phyloP scores from a whole-genome alignment of 2,329 filamentous ascomycete species.

The Pezicula neosporulosa region DNA sequence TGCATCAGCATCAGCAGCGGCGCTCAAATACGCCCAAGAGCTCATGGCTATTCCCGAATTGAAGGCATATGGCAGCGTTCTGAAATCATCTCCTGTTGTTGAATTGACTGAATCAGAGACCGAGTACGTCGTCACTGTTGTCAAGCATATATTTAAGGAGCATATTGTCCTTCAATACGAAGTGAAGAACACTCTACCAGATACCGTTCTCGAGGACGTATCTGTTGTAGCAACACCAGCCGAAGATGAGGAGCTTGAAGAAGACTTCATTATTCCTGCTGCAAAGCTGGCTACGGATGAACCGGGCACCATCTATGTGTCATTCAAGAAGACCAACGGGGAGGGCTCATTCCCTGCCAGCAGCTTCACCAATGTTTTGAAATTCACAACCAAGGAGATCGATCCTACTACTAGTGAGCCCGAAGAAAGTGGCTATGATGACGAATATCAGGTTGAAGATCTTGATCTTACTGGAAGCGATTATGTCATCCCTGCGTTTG shows the following conservation, averaged over 20 bases:
- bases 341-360: conserved; percentile 74
- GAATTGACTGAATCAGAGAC: conserved; percentile 97
- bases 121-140: conserved; percentile 88
- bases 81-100: conserved; percentile 84
- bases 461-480: conserved; percentile 88
- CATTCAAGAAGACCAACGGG: conserved; percentile 80
- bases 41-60: conserved; percentile 87
- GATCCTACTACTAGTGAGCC: conserved; percentile 91
- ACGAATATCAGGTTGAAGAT: conserved; percentile 96
- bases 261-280: conserved; percentile 91
- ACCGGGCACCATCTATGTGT: conserved; percentile 91
- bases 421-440: conserved; percentile 89
- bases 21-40: conserved; percentile 86
- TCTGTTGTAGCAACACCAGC: conserved; percentile 76
- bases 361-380: conserved; percentile 87
- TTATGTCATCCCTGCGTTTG: conserved; percentile 90
- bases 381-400: conserved; percentile 97
- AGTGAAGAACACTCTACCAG: conserved; percentile 93
- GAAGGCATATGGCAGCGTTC: conserved; percentile 80
- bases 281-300: conserved; percentile 79
- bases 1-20: conserved; percentile 72
- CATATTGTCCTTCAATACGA: conserved; percentile 95
- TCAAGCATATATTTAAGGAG: conserved; percentile 98
- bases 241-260: conserved; percentile 79
- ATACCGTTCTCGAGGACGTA: conserved; percentile 86